Evolutionary conservation across 139 green algal genomes (phyloP).

Genomic region (Chlamydomonas sp.): DNA sequence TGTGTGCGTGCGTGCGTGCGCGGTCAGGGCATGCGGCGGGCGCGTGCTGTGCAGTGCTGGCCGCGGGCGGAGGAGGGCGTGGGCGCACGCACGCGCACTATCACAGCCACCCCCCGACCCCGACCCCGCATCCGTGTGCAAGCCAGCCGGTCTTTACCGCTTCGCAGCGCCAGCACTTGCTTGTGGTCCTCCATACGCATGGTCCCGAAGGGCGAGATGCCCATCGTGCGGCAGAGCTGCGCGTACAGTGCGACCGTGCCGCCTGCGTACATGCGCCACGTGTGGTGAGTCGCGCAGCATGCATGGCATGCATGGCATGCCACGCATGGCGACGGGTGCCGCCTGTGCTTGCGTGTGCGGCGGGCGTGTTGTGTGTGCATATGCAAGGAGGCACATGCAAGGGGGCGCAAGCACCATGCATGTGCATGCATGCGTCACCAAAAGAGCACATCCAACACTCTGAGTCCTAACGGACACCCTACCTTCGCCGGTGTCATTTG

Average conservation of each 20-base stretch:
- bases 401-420: not conserved
- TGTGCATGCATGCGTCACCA: not conserved
- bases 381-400: not conserved
- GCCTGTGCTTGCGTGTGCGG: too few relatives aligned
- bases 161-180: too few relatives aligned
- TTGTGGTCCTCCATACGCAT: not conserved
- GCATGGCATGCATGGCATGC: too few relatives aligned
- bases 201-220: slow-evolving; percentile 24
- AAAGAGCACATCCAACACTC: not conserved
- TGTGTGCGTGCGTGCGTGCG: too few relatives aligned
- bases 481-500: slow-evolving; percentile 67
- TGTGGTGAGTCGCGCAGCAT: not conserved
- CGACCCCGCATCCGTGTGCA: too few relatives aligned
- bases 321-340: too few relatives aligned
- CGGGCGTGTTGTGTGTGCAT: not conserved
- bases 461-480: not conserved
- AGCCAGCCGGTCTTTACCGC: too few relatives aligned
- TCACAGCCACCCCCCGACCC: too few relatives aligned
- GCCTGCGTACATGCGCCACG: slow-evolving; percentile 29
- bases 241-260: slow-evolving; percentile 71
- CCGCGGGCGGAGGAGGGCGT: too few relatives aligned
- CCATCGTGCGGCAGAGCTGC: slow-evolving; percentile 43
- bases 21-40: too few relatives aligned
- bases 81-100: too few relatives aligned
- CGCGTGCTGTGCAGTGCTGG: too few relatives aligned